phyloP scores from a whole-genome alignment of 1,284 basidiomycete species.

The Leccinum laetum region DNA sequence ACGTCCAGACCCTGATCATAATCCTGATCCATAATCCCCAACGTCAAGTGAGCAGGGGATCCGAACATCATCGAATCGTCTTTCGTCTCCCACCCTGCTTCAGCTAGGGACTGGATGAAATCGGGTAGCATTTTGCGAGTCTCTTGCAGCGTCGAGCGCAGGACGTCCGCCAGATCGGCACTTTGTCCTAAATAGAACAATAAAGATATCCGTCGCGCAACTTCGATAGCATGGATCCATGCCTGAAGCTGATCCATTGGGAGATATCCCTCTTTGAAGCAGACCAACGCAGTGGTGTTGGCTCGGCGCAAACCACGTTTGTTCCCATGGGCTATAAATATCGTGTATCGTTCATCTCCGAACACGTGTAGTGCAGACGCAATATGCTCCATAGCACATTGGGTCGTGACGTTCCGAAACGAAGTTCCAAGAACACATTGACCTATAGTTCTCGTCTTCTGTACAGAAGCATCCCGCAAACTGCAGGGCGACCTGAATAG shows the following conservation, averaged over 20 bases:
- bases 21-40: conserved; percentile 11
- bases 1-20: neutral
- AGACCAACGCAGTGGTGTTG: conserved; percentile 32
- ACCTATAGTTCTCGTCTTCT: conserved; percentile 32
- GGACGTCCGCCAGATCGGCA: conserved; percentile 14
- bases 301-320: neutral
- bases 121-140: conserved; percentile 14
- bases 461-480: conserved; percentile 36
- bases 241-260: conserved; percentile 52
- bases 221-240: conserved; percentile 49
- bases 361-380: conserved; percentile 32
- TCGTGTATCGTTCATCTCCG: conserved; percentile 44
- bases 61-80: conserved; percentile 32
- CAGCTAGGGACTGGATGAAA: conserved; percentile 23
- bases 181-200: neutral
- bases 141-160: conserved; percentile 20
- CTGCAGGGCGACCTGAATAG: conserved; percentile 37
- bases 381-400: conserved; percentile 14
- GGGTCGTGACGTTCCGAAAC: conserved; percentile 17
- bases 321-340: conserved; percentile 39
- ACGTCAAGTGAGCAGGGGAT: conserved; percentile 24
- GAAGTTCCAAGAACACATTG: conserved; percentile 48
- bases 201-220: conserved; percentile 8
- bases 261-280: conserved; percentile 49
- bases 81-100: conserved; percentile 26